These are phyloP conservation scores for Tetraselmis chui DNA, from an alignment of 139 green algal species.

Conservation along the genomic window DNA sequence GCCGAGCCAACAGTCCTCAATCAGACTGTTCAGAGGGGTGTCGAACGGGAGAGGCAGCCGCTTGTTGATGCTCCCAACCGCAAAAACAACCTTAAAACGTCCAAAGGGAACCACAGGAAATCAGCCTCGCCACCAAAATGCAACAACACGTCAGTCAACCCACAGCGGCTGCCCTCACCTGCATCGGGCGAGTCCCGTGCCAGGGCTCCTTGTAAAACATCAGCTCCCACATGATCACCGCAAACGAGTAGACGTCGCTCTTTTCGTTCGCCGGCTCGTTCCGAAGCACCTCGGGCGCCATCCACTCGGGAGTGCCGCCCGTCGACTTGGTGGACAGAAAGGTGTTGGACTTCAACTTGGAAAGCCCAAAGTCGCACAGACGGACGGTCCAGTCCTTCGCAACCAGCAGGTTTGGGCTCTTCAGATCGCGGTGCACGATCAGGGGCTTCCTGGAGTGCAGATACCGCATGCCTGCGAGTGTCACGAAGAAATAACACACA, in stretches of 20 bases:
- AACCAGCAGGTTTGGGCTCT: conserved; percentile 60
- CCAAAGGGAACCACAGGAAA: background rate
- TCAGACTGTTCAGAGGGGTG: conserved; percentile 32
- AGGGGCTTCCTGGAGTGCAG: conserved; percentile 70
- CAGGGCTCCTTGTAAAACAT: conserved; percentile 3
- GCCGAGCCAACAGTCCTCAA: conserved; percentile 62
- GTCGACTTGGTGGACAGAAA: conserved; percentile 49
- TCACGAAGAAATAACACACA: no score
- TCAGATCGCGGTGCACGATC: conserved; percentile 84
- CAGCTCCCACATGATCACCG: conserved; percentile 17
- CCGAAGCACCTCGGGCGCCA: conserved; percentile 65
- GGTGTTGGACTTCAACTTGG: conserved; percentile 51
- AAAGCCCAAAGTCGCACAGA: conserved; percentile 84
- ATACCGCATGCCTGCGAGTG: conserved; percentile 74
- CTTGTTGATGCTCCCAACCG: conserved; percentile 10
- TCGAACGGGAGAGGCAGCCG: conserved; percentile 40
- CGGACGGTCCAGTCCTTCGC: conserved; percentile 79
- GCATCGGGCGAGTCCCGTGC: background rate
- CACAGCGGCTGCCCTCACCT: background rate
- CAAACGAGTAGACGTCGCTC: conserved; percentile 68
- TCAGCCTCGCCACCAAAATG: background rate
- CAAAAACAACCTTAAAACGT: background rate
- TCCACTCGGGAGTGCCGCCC: conserved; percentile 89
- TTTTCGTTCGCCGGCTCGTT: conserved; percentile 72
- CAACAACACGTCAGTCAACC: background rate